A percentile compares a stretch with the other conserved stretches of the same genome.
Conservation (phyloP, 495 filamentous ascomycete genomes). For the Aspergillus taichungensis region DNA sequence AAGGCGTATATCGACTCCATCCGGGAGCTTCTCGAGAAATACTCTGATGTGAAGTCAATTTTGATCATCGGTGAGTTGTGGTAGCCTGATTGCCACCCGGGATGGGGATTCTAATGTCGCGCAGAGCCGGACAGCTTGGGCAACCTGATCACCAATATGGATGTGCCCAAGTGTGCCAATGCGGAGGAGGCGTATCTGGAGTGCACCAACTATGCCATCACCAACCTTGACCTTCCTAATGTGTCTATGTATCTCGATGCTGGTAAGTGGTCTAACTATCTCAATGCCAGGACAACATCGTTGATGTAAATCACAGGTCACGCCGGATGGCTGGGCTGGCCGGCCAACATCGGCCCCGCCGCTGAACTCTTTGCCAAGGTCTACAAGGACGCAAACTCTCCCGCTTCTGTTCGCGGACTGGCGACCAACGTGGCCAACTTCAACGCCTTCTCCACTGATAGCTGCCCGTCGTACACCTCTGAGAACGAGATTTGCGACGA, state of each 20-base stretch:
- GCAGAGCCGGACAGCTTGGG: slow-evolving; percentile 70
- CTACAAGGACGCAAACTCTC: slow-evolving; percentile 56
- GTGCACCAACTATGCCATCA: slow-evolving; percentile 63
- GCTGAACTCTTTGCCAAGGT: slow-evolving; percentile 58
- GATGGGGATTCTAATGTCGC: slow-evolving; percentile 33
- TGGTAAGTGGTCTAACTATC: slow-evolving; percentile 26
- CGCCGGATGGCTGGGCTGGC: slow-evolving; percentile 74
- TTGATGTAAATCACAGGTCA: slow-evolving; percentile 20
- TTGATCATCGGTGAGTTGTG: slow-evolving; percentile 49
- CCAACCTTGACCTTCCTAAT: slow-evolving; percentile 63
- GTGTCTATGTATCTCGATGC: slow-evolving; percentile 80
- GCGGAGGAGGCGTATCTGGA: slow-evolving; percentile 57
- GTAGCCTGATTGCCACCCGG: slow-evolving; percentile 21
- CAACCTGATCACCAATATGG: slow-evolving; percentile 71
- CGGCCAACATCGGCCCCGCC: slow-evolving; percentile 64
- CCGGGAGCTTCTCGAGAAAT: slow-evolving; percentile 17
- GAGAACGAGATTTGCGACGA: slow-evolving; percentile 53
- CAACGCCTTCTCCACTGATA: slow-evolving; percentile 49
- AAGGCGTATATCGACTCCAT: slow-evolving; percentile 63
- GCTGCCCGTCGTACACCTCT: slow-evolving; percentile 36
- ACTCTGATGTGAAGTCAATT: slow-evolving; percentile 23
- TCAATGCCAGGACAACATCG: neutral
- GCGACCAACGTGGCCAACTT: slow-evolving; percentile 76
- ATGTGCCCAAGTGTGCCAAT: slow-evolving; percentile 52
- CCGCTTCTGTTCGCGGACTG: slow-evolving; percentile 59